Evolutionary conservation across 352 stramenopile species (phyloP), one percentile per base, ranked within the genome.

Genomic region (Pythium biforme): DNA sequence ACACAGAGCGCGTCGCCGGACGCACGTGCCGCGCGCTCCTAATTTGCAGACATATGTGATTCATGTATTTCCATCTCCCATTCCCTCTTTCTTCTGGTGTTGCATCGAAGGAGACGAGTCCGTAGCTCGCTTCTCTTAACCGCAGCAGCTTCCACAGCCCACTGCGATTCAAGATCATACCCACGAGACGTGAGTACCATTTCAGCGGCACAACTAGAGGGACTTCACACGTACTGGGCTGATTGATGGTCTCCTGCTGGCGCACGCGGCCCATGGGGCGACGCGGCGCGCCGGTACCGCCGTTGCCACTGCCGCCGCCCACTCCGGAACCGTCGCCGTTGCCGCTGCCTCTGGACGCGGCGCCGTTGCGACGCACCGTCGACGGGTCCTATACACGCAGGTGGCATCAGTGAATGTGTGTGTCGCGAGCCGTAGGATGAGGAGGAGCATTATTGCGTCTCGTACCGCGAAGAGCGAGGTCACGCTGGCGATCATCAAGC

Each of bases 381-480:
- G 69, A 72, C 23, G 75, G 77, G 46, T 88, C 80, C 80, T 89
- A 57, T 3, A 37, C 8, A 5, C 7, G n/a, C 10, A 37, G 4
- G 31, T 1, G 8, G 8, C 3, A 37, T 37, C 8, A 37, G 31
- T 1, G n/a, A n/a, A n/a, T n/a, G n/a, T n/a, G n/a, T n/a, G n/a
- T n/a, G n/a, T n/a, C n/a, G n/a, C n/a, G n/a, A n/a, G n/a, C n/a
- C n/a, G n/a, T n/a, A n/a, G n/a, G n/a, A n/a, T n/a, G n/a, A n/a
- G n/a, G n/a, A n/a, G n/a, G n/a, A n/a, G n/a, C n/a, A n/a, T n/a
- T n/a, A n/a, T n/a, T n/a, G 29, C 29, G 29, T 10, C 40, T 55
- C 71, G 23, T 54, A 90, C 83, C 45, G 80, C 77, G 60, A 92
- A 89, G 14, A 92, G 61, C 15, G 83, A 81, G 15, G 77, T 83